A percentile compares a stretch with the other conserved stretches of the same genome.
Evolutionary conservation across 148 eudicot species (phyloP).

Genomic region (Talinum fruticosum): DNA sequence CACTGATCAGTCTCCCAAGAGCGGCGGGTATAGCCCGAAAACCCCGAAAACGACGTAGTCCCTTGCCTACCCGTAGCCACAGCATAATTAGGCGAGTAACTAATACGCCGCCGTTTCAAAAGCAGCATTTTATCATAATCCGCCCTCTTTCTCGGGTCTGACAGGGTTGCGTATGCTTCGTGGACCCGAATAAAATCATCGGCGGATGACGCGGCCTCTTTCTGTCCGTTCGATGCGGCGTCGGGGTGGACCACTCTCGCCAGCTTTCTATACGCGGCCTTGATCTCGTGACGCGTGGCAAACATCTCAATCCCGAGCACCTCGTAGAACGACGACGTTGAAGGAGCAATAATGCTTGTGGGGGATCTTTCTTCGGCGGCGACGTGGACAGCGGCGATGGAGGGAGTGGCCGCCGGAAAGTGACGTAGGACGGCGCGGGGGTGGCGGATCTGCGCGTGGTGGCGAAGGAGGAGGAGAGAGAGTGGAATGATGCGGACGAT

Average conservation of each 20-base stretch:
- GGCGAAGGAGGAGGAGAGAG: neutral
- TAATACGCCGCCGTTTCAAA: conserved; percentile 19
- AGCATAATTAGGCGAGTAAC: conserved; percentile 18
- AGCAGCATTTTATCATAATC: conserved; percentile 44
- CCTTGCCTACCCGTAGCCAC: neutral
- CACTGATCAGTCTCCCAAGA: conserved; percentile 80
- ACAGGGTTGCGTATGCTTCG: conserved; percentile 54
- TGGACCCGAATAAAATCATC: conserved; percentile 47
- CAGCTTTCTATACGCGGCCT: conserved; percentile 53
- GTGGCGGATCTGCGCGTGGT: neutral
- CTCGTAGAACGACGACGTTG: conserved; percentile 42
- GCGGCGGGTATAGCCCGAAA: conserved; percentile 31
- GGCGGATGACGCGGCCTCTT: conserved; percentile 16
- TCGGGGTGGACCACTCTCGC: conserved; percentile 59
- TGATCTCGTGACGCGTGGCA: conserved; percentile 51
- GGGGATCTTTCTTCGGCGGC: neutral
- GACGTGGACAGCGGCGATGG: neutral
- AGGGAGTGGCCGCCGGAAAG: neutral
- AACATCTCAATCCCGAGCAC: conserved; percentile 40
- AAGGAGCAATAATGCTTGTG: neutral
- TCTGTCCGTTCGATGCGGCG: conserved; percentile 20
- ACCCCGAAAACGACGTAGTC: conserved; percentile 18
- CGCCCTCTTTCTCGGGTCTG: conserved; percentile 55
- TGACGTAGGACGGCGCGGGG: neutral
- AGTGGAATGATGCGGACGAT: neutral